Conservation (phyloP, 805 yeast genomes). For the Kuraishia cidri region DNA sequence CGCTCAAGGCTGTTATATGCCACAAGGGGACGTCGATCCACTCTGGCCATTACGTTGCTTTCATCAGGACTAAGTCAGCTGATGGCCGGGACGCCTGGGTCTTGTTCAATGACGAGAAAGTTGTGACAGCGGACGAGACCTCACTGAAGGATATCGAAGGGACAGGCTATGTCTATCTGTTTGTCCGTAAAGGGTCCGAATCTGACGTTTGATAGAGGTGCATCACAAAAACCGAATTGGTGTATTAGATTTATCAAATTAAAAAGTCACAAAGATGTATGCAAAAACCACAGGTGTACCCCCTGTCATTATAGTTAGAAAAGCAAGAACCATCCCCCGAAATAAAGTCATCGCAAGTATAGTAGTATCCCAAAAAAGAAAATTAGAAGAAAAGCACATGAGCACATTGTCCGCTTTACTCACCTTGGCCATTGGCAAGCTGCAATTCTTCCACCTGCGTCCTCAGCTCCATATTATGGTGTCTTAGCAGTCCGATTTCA, state of each 20-base stretch:
- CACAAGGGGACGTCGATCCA: constrained; percentile 88
- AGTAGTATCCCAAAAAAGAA: too few species aligned
- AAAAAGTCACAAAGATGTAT: too few species aligned
- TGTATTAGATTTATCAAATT: too few species aligned
- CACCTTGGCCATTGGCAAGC: background rate
- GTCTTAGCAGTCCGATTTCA: constrained; percentile 52
- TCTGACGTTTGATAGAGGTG: too few species aligned
- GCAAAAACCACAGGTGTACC: too few species aligned
- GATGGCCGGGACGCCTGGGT: constrained; percentile 50
- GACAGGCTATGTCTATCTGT: constrained; percentile 41
- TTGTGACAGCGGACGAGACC: constrained; percentile 43
- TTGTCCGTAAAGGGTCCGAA: constrained; percentile 10
- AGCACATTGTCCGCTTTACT: too few species aligned
- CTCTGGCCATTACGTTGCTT: constrained; percentile 88
- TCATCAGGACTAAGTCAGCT: constrained; percentile 35
- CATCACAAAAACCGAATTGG: too few species aligned
- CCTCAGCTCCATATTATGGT: constrained; percentile 38
- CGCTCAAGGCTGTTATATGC: constrained; percentile 60
- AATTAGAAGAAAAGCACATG: too few species aligned
- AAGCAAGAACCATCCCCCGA: too few species aligned
- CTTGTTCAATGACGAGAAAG: constrained; percentile 84
- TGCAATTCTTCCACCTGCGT: constrained; percentile 17
- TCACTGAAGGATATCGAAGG: constrained; percentile 30
- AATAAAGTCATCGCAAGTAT: too few species aligned
- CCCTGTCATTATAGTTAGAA: too few species aligned